Percentiles rank a stretch among this genome's conserved stretches.
phyloP scores from a whole-genome alignment of 768 basidiomycete species.

The Lyophyllum semitale region DNA sequence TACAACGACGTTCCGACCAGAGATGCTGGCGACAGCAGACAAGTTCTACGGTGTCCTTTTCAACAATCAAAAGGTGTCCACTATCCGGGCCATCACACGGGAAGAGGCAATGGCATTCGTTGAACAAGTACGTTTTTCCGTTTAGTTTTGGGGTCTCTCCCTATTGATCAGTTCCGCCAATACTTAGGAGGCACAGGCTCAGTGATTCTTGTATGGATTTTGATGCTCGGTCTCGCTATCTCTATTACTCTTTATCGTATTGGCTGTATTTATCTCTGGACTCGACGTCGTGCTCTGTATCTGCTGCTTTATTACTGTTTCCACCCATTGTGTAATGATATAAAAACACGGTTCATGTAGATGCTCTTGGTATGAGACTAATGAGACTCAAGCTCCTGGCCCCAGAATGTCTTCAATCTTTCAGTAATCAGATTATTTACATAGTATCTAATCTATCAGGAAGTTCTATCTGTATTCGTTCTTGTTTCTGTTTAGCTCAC shows the following conservation, averaged over 20 bases:
- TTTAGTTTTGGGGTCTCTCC: neutral
- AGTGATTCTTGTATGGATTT: constrained; percentile 12
- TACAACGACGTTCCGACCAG: constrained; percentile 96
- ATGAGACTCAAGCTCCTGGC: too few relatives aligned
- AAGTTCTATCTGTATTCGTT: too few relatives aligned
- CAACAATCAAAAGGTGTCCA: constrained; percentile 93
- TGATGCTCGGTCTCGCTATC: neutral
- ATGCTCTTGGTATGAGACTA: too few relatives aligned
- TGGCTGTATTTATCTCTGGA: constrained; percentile 5
- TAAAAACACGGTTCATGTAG: neutral
- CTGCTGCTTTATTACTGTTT: neutral
- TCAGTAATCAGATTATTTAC: too few relatives aligned
- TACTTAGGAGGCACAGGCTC: constrained; percentile 28
- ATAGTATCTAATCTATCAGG: too few relatives aligned
- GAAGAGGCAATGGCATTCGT: constrained; percentile 96
- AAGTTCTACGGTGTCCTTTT: constrained; percentile 98
- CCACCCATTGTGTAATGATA: neutral
- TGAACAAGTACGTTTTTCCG: constrained; percentile 61
- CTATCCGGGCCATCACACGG: constrained; percentile 81
- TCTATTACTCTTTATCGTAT: neutral
- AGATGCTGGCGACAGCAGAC: constrained; percentile 94
- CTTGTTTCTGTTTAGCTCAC: neutral
- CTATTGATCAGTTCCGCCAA: neutral
- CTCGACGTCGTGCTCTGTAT: constrained; percentile 9
- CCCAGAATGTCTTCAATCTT: too few relatives aligned